Conservation (phyloP, 148 eudicot genomes). For the Amaranthus hypochondriacus region DNA sequence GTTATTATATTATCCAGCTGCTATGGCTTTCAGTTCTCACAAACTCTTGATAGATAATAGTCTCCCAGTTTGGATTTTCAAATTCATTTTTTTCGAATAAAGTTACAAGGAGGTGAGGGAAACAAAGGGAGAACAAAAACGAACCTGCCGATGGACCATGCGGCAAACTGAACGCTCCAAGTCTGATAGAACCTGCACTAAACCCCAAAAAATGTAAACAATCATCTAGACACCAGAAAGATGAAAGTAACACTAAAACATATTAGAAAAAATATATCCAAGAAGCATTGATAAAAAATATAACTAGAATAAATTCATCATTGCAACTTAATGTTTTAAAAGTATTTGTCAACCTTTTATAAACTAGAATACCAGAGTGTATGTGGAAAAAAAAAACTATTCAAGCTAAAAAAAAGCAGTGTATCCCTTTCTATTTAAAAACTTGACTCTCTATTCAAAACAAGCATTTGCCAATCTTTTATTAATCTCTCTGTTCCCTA, state of each 20-base stretch:
- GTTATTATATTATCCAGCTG: too few species aligned
- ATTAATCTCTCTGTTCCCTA: too few species aligned
- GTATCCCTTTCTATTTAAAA: too few species aligned
- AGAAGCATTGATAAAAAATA: neutral
- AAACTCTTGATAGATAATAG: neutral
- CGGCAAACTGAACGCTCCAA: conserved; percentile 98
- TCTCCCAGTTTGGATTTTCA: neutral
- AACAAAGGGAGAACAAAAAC: conserved; percentile 12
- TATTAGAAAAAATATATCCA: neutral
- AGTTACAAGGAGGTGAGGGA: neutral
- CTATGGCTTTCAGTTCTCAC: neutral
- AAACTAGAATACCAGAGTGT: neutral
- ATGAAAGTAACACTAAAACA: neutral
- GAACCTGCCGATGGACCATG: conserved; percentile 96
- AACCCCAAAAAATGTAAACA: neutral
- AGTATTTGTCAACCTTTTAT: neutral
- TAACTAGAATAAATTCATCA: neutral
- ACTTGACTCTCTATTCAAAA: too few species aligned
- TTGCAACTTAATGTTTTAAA: neutral
- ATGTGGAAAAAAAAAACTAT: too few species aligned
- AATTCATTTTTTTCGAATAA: neutral
- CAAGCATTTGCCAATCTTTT: too few species aligned
- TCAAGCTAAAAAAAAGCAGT: too few species aligned
- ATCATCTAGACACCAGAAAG: too few species aligned
- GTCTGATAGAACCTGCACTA: conserved; percentile 85